Base-by-base conservation (phyloP, 2,329 filamentous ascomycete genomes). In the Pseudogymnoascus sp. region DNA sequence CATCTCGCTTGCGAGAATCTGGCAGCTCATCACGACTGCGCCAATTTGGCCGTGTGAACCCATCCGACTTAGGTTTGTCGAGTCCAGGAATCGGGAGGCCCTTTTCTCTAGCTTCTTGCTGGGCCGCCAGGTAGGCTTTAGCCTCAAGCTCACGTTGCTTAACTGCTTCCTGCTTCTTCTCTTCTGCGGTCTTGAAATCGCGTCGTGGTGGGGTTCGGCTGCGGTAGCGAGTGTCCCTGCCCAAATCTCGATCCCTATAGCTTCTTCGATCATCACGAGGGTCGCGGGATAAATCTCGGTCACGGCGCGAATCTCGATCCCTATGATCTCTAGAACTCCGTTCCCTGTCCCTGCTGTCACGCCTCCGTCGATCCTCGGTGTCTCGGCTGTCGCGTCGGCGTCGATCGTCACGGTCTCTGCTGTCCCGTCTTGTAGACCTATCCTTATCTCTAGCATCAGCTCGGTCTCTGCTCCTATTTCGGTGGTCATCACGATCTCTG, bases 81-180 rank as follows among this genome's bases (percentile, higher is more conserved):
- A 38, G 58, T 16, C 38, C 58, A 26, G 58, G 33, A 31, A 60
- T 38, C 19, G 83, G 82, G 41, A 84, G 71, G 7, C 83, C 83
- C 69, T 86, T 86, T 58, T 79, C 79, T 31, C 81, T 78, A 33
- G 84, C 83, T 66, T 86, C 83, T 65, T 82, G 81, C 67, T 85
- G 83, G 2, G 83, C 83, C 6, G 83, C 83, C 38, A 86, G 75
- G 67, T 87, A 87, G 4, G 83, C 83, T 70, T 85, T 86, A 39
- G 85, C 85, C 72, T 87, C 84, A 65, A 80, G 80, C 70, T 86
- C 83, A 60, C 84, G 80, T 70, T 84, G 83, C 70, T 79, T 82
- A 61, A 85, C 83, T 68, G 86, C 83, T 63, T 81, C 81, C 66
- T 82, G 80, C 70, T 87, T 87, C 78, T 82, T 66, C 19, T 66